Base-by-base conservation (phyloP, 2,329 filamentous ascomycete species). In the Curvularia hawaiiensis region DNA sequence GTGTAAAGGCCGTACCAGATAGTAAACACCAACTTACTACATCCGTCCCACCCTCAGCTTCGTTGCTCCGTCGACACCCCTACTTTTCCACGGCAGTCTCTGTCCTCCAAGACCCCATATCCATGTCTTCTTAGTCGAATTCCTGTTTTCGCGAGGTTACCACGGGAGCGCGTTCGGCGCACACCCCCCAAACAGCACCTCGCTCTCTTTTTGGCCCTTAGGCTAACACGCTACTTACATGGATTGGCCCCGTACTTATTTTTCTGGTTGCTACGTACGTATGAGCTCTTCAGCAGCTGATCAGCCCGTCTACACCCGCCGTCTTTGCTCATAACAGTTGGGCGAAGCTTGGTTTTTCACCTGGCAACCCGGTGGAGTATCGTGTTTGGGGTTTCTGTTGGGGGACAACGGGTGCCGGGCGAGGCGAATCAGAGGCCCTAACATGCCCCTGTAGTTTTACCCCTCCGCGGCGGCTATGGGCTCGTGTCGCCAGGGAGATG, bases 31-130 rank as follows among this genome's bases (percentile, higher is more conserved):
- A 9, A 8, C 35, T 38, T 38, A n/a, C 16, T 18, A 38, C 9
- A n/a, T 18, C 35, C 35, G 16, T 28, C 26, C 26, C 26, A 28
- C 26, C 5, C 16, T 38, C 35, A 16, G 33, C 39, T 31, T 31
- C 51, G 55, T 58, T 58, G 55, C 55, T 58, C 46, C 38, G 51
- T 46, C 55, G 55, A 58, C 55, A 41, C 20, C 18, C 33, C 6
- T 39, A 28, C 35, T 41, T 31, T 22, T 10, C 12, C 20, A 24
- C 20, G 10, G 6, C 31, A 6, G 9, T 35, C 7, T 18, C 7
- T 38, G 33, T 35, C 33, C 14, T 12, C 33, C 30, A 12, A 11
- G 30, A 31, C 3, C 33, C 33, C 14, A 35, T 16, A 7, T 16
- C 33, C 33, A 16, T 35, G 33, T 35, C 14, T 7, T 9, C 30